Evolutionary conservation across 768 basidiomycete genomes (phyloP), one percentile per base, ranked within the genome.

Genomic region (Phanerodontia chrysosporium): DNA sequence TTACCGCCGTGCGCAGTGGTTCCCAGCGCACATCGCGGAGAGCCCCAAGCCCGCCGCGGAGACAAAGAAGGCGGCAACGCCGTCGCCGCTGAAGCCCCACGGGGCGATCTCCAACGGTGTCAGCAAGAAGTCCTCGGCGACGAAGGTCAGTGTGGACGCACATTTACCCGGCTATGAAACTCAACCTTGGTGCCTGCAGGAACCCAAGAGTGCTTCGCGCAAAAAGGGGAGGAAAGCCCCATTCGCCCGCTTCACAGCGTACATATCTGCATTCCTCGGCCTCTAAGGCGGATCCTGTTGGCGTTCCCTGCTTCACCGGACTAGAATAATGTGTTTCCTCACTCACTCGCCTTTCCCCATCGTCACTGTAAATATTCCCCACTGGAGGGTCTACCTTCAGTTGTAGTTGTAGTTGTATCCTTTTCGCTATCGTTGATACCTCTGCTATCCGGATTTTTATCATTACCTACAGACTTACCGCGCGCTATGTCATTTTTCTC

Each of bases 1-100:
- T n/a, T n/a, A n/a, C n/a, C n/a, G n/a, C n/a, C n/a, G 18, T 45
- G 39, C 45, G 35, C 57, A 69, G 67, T 72, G 70, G 73, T 71
- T 70, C 66, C 66, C 63, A 49, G 69, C 72, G 45, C 69, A 71
- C 60, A 57, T 73, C 46, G 65, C 64, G 32, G 59, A 32, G 21
- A 22, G 16, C 9, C 16, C 39, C 27, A 28, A 44, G 54, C 42
- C 58, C 49, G 59, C 61, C 18, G 48, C 35, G 29, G 36, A 36
- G 21, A 32, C 45, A 36, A 22, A 48, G 54, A 49, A 32, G 30
- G 35, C 57, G 27, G n/a, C 58, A 2, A 21, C 45, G 27, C 42
- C 35, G 5, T 27, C 36, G 62, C 56, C 58, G n/a, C 39, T 51
- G 35, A 25, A 45, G 46, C 9, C 25, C 18, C 24, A 25, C 21